These are phyloP conservation scores for Pseudoturritis turrita DNA, from an alignment of 345 rosid species.

Conservation along the genomic window DNA sequence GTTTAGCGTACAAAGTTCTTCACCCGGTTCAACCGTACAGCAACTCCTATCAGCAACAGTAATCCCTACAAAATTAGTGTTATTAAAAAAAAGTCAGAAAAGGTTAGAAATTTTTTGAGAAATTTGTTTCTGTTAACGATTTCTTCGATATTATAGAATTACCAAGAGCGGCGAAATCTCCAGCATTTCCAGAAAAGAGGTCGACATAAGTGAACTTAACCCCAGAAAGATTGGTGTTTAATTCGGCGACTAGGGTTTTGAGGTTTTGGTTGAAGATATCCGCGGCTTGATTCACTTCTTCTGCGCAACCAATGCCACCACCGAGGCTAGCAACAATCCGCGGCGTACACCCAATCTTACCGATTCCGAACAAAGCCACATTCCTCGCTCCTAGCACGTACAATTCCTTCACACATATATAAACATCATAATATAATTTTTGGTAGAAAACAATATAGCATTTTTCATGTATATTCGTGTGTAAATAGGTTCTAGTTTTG, in stretches of 20 bases:
- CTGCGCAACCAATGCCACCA: conserved; percentile 27
- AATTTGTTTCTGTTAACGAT: too few species aligned
- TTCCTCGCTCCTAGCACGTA: conserved; percentile 33
- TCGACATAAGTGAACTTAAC: conserved; percentile 30
- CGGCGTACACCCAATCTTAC: conserved; percentile 35
- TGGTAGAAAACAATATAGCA: too few species aligned
- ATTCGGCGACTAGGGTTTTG: conserved; percentile 5
- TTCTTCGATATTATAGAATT: too few species aligned
- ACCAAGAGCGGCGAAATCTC: conserved; percentile 21
- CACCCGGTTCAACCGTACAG: conserved; percentile 17
- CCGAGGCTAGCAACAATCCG: background rate
- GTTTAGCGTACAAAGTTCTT: conserved; percentile 30
- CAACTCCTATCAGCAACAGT: conserved; percentile 31
- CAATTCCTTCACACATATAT: conserved; percentile 11
- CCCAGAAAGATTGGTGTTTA: conserved; percentile 3
- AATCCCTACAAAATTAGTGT: conserved; percentile 26
- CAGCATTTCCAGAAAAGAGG: conserved; percentile 14
- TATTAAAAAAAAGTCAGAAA: too few species aligned
- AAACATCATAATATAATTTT: too few species aligned
- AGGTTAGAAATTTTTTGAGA: too few species aligned
- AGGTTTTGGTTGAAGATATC: conserved; percentile 25
- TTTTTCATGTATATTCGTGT: background rate
- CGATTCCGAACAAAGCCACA: conserved; percentile 29
- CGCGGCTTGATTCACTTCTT: conserved; percentile 28
- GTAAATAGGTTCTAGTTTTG: too few species aligned